These are phyloP conservation scores for Suillus occidentalis DNA, from an alignment of 768 basidiomycete species.

Conservation along the genomic window DNA sequence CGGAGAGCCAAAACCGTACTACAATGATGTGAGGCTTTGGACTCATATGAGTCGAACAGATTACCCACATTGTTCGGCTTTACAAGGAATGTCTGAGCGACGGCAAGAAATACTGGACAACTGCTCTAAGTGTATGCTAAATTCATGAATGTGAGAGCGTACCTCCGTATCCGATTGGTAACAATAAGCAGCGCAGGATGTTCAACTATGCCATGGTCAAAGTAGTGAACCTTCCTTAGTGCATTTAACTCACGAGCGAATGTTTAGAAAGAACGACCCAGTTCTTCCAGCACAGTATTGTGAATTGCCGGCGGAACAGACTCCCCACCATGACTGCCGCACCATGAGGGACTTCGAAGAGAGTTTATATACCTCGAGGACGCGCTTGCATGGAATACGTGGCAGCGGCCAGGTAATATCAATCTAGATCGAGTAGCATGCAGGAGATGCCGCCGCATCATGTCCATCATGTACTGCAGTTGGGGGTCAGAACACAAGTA, in stretches of 20 bases:
- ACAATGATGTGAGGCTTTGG: background rate
- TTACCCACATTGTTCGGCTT: constrained; percentile 57
- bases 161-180: constrained; percentile 62
- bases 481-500: background rate
- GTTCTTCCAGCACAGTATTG: constrained; percentile 67
- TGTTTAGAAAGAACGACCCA: constrained; percentile 71
- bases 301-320: constrained; percentile 63
- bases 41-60: background rate
- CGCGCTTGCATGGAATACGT: background rate
- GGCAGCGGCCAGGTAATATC: background rate
- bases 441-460: background rate
- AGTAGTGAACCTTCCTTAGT: background rate
- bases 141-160: background rate
- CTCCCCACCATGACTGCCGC: constrained; percentile 9
- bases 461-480: background rate
- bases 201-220: constrained; percentile 45
- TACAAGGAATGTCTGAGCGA: constrained; percentile 59
- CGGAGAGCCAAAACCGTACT: constrained; percentile 68
- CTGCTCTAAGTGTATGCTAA: background rate
- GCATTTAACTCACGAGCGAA: constrained; percentile 48
- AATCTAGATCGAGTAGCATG: background rate
- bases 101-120: constrained; percentile 52
- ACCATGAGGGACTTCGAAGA: background rate
- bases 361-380: background rate
- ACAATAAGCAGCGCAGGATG: constrained; percentile 57